Conservation (phyloP, 495 filamentous ascomycete species). For the Aspergillus indologenus region DNA sequence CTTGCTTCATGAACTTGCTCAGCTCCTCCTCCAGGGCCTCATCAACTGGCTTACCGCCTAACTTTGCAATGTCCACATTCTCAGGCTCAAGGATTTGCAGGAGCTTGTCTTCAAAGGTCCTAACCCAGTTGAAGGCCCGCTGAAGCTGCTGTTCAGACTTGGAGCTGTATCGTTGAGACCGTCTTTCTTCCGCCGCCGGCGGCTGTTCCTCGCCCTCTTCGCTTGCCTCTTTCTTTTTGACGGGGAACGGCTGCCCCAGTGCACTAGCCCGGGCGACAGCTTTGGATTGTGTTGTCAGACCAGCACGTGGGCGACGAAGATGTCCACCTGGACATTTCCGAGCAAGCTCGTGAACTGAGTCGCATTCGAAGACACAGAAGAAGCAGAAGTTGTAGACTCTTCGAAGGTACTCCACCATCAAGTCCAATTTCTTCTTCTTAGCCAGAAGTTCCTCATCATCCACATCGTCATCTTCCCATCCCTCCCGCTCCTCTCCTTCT, state of each 20-base stretch:
- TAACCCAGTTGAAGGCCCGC: slow-evolving; percentile 98
- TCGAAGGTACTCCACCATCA: slow-evolving; percentile 93
- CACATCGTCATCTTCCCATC: slow-evolving; percentile 77
- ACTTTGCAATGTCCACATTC: slow-evolving; percentile 75
- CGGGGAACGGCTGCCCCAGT: slow-evolving; percentile 71
- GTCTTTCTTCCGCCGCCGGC: slow-evolving; percentile 62
- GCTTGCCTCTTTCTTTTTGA: slow-evolving; percentile 66
- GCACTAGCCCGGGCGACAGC: slow-evolving; percentile 82
- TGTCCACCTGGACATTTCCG: slow-evolving; percentile 96
- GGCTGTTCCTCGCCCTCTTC: slow-evolving; percentile 63
- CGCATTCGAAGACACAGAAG: slow-evolving; percentile 98
- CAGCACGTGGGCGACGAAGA: slow-evolving; percentile 82
- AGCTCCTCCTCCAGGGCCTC: slow-evolving; percentile 87
- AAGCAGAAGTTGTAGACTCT: slow-evolving; percentile 98
- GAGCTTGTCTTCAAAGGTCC: slow-evolving; percentile 95
- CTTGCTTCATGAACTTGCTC: slow-evolving; percentile 85
- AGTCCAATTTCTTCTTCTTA: slow-evolving; percentile 94
- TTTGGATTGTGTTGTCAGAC: slow-evolving; percentile 76
- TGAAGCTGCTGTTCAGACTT: slow-evolving; percentile 89
- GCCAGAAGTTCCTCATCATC: slow-evolving; percentile 86
- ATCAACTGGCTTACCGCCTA: slow-evolving; percentile 83
- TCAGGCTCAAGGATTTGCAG: slow-evolving; percentile 88
- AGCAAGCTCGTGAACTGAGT: slow-evolving; percentile 91
- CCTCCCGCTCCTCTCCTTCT: slow-evolving; percentile 66
- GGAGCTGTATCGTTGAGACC: slow-evolving; percentile 58